Evolutionary conservation across 2,329 filamentous ascomycete genomes (phyloP).

Genomic region (Dactylellina sp.): DNA sequence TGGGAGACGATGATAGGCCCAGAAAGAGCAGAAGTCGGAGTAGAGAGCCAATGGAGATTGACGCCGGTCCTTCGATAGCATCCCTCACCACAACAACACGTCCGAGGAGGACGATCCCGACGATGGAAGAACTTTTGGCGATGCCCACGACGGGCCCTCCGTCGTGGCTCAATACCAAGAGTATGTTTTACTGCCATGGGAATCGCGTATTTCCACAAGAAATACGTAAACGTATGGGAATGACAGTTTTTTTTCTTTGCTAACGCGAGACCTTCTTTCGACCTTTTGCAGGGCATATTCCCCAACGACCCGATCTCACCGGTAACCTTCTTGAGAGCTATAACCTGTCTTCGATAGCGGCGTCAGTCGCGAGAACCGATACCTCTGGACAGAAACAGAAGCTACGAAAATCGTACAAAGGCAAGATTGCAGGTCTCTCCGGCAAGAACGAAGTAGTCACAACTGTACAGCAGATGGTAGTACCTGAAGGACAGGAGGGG

Average conservation of each 20-base stretch:
- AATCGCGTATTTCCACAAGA: conserved; percentile 4
- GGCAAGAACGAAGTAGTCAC: conserved; percentile 65
- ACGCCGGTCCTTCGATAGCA: conserved; percentile 31
- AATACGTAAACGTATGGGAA: background rate
- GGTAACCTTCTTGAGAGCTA: conserved; percentile 68
- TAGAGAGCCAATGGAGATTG: conserved; percentile 53
- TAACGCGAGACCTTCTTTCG: conserved; percentile 36
- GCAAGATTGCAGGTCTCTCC: conserved; percentile 67
- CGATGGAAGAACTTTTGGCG: conserved; percentile 55
- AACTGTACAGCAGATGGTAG: conserved; percentile 64
- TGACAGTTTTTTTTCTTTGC: conserved; percentile 11
- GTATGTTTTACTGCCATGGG: conserved; percentile 54
- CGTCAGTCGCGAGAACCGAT: conserved; percentile 67
- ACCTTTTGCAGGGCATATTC: conserved; percentile 37
- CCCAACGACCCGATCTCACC: conserved; percentile 65
- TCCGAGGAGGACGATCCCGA: conserved; percentile 43
- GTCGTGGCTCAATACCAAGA: conserved; percentile 52
- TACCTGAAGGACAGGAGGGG: conserved; percentile 57
- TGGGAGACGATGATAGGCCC: conserved; percentile 51
- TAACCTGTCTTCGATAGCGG: conserved; percentile 65
- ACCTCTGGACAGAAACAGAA: conserved; percentile 70
- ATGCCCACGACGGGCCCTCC: conserved; percentile 56
- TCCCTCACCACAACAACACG: conserved; percentile 42
- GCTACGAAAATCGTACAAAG: conserved; percentile 69
- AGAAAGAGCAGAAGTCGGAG: conserved; percentile 54